phyloP scores from a whole-genome alignment of 1,139 yeast species.

The Yamadazyma kanchanaburiensis region DNA sequence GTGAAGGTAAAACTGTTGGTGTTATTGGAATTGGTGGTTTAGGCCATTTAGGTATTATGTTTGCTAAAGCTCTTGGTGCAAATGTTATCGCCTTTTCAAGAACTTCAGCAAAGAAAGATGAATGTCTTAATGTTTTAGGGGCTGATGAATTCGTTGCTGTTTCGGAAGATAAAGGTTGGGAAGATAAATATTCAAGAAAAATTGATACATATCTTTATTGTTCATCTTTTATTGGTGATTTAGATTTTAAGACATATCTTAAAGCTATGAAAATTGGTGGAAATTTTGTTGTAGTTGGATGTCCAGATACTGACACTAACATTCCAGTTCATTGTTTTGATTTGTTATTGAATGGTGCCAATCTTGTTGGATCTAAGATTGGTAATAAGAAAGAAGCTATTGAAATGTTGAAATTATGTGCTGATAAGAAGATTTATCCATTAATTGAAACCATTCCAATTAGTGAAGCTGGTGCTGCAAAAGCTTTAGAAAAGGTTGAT shows the following conservation, averaged over 20 bases:
- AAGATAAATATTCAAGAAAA: conserved; percentile 25
- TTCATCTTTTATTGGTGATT: conserved; percentile 39
- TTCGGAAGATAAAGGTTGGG: conserved; percentile 35
- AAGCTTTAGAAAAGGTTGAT: conserved; percentile 29
- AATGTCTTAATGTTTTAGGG: conserved; percentile 37
- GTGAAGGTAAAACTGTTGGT: conserved; percentile 36
- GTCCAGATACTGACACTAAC: conserved; percentile 29
- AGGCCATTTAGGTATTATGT: conserved; percentile 42
- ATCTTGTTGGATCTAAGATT: conserved; percentile 37
- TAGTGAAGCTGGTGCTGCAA: conserved; percentile 34
- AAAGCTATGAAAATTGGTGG: conserved; percentile 31
- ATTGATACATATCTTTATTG: conserved; percentile 51
- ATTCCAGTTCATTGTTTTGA: conserved; percentile 6
- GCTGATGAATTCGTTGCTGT: conserved; percentile 39
- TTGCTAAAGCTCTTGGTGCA: conserved; percentile 43
- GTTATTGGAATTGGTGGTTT: conserved; percentile 48
- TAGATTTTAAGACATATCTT: conserved; percentile 31
- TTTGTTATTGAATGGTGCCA: conserved; percentile 38
- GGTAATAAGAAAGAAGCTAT: conserved; percentile 54
- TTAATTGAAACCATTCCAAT: conserved; percentile 58
- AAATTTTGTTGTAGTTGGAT: conserved; percentile 50
- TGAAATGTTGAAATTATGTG: conserved; percentile 52
- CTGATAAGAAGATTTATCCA: conserved; percentile 46
- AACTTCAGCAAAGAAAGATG: conserved; percentile 31
- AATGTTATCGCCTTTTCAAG: conserved; percentile 40